These are phyloP conservation scores for button mushroom (Agaricus bisporus) DNA, from an alignment of 768 basidiomycete species.

Conservation along the genomic window DNA sequence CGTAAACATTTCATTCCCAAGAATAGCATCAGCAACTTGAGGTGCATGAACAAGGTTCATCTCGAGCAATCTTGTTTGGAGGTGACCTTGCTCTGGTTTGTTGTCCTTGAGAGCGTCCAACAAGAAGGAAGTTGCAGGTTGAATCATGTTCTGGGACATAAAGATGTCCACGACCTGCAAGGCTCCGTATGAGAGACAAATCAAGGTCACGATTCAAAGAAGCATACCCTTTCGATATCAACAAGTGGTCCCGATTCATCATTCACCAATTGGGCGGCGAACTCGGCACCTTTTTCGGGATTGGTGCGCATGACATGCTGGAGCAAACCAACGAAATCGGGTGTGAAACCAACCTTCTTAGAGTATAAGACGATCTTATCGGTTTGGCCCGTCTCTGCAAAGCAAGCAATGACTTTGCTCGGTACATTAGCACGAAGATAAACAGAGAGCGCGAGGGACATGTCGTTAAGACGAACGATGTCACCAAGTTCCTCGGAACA, in stretches of 20 bases:
- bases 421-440: constrained; percentile 97
- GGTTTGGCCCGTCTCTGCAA: constrained; percentile 96
- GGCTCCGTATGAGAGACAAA: constrained; percentile 3
- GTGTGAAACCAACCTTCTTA: constrained; percentile 92
- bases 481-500: constrained; percentile 99
- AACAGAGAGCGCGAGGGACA: constrained; percentile 95
- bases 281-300: constrained; percentile 97
- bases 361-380: constrained; percentile 98
- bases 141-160: constrained; percentile 99
- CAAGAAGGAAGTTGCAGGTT: constrained; percentile 96
- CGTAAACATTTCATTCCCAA: constrained; percentile 97
- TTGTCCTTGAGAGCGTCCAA: constrained; percentile 98
- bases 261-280: constrained; percentile 90
- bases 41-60: constrained; percentile 98
- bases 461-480: constrained; percentile 89
- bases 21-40: constrained; percentile 97
- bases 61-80: constrained; percentile 94
- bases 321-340: constrained; percentile 87
- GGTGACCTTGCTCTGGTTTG: constrained; percentile 90
- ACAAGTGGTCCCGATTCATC: constrained; percentile 91
- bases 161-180: constrained; percentile 91
- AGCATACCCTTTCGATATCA: constrained; percentile 80
- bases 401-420: constrained; percentile 98
- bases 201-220: neutral
- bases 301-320: constrained; percentile 96